A percentile compares a stretch with the other conserved stretches of the same genome.
Evolutionary conservation across 352 stramenopile species (phyloP).

Genomic region (Peronospora destructor): DNA sequence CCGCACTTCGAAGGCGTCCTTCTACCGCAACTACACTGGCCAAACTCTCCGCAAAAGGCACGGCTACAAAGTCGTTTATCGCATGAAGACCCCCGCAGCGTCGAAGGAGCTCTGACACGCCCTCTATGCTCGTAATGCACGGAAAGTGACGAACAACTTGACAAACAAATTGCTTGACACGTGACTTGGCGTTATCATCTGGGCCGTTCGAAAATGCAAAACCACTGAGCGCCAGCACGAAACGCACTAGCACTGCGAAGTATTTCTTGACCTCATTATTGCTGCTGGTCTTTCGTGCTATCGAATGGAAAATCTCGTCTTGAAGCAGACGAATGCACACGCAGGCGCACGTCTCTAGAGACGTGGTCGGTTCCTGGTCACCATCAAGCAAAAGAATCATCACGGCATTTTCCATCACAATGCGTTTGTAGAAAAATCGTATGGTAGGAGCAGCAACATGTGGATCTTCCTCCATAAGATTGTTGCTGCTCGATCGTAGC

Average conservation of each 20-base stretch:
- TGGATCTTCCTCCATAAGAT: slow-evolving; percentile 17
- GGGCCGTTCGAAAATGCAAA: slow-evolving; percentile 29
- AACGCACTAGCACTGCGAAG: slow-evolving; percentile 32
- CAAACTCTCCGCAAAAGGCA: slow-evolving; percentile 18
- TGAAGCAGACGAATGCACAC: slow-evolving; percentile 37
- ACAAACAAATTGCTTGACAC: slow-evolving; percentile 29
- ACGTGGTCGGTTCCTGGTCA: slow-evolving; percentile 14
- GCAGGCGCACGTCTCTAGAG: slow-evolving; percentile 36
- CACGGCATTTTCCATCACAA: slow-evolving; percentile 48
- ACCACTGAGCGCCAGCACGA: slow-evolving; percentile 25
- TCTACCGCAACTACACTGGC: slow-evolving; percentile 16
- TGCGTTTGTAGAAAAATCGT: slow-evolving; percentile 45
- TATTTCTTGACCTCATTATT: slow-evolving; percentile 8
- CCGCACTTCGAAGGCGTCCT: slow-evolving; percentile 14
- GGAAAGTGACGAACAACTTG: slow-evolving; percentile 29
- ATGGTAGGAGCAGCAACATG: slow-evolving; percentile 23
- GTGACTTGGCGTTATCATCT: slow-evolving; percentile 14
- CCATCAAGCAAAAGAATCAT: slow-evolving; percentile 21
- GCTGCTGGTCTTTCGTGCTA: slow-evolving; percentile 1
- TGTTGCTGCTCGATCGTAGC: slow-evolving; percentile 30
- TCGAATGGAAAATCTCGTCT: slow-evolving; percentile 44
- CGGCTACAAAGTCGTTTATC: slow-evolving; percentile 1
- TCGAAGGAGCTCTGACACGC: slow-evolving; percentile 17
- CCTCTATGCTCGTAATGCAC: slow-evolving; percentile 18
- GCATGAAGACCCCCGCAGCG: slow-evolving; percentile 8